A percentile compares a stretch with the other conserved stretches of the same genome.
Evolutionary conservation across 1,139 yeast species (phyloP).

Genomic region (Yamadazyma spencermartinsiae): DNA sequence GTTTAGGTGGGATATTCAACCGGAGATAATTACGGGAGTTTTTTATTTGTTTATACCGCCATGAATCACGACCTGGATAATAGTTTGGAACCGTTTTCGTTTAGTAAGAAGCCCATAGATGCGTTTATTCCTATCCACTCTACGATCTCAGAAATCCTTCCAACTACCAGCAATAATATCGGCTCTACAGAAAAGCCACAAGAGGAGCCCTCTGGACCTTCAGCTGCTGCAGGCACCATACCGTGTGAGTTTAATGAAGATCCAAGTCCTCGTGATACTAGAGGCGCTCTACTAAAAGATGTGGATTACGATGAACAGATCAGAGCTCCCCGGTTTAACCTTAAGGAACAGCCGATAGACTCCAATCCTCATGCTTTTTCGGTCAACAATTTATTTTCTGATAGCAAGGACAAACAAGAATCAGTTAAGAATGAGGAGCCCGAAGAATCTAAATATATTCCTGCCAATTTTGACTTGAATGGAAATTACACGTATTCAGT

Average conservation of each 20-base stretch:
- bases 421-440: neutral
- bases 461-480: conserved; percentile 44
- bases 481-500: conserved; percentile 16
- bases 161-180: conserved; percentile 8
- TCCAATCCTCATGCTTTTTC: conserved; percentile 1
- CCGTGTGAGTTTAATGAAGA: neutral
- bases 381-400: neutral
- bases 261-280: conserved; percentile 3
- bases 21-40: no score
- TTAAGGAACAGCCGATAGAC: conserved; percentile 6
- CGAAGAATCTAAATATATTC: conserved; percentile 24
- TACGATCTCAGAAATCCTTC: conserved; percentile 35
- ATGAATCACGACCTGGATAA: neutral
- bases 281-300: conserved; percentile 18
- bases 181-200: neutral
- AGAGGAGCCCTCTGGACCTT: neutral
- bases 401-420: neutral
- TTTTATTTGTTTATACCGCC: neutral
- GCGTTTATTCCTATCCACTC: conserved; percentile 23
- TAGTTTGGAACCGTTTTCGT: conserved; percentile 28
- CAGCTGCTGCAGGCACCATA: neutral
- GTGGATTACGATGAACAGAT: conserved; percentile 46
- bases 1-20: no score
- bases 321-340: conserved; percentile 42
- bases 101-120: conserved; percentile 38